Evolutionary conservation across 2,329 filamentous ascomycete species (phyloP).

Genomic region (Stagonosporopsis rhizophila): DNA sequence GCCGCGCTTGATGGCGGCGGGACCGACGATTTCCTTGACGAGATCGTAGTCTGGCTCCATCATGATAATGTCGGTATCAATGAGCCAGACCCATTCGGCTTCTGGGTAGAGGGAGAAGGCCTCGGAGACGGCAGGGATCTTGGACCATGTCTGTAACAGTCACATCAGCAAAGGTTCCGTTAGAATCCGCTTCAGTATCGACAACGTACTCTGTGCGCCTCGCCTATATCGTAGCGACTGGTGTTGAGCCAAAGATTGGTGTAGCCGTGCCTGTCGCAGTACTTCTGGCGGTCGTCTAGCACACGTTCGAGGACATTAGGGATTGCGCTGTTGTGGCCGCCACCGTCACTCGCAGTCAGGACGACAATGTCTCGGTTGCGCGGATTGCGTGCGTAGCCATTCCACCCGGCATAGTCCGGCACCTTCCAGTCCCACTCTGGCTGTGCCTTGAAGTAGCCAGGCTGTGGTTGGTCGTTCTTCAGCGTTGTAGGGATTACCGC

Average conservation of each 20-base stretch:
- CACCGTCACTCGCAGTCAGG: slow-evolving; percentile 52
- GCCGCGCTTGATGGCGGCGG: slow-evolving; percentile 39
- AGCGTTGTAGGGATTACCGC: slow-evolving; percentile 20
- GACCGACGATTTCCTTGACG: slow-evolving; percentile 42
- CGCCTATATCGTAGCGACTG: slow-evolving; percentile 48
- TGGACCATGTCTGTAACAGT: slow-evolving; percentile 45
- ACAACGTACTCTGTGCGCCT: slow-evolving; percentile 43
- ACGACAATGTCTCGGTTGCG: slow-evolving; percentile 47
- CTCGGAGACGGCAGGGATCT: slow-evolving; percentile 51
- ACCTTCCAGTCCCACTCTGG: slow-evolving; percentile 44
- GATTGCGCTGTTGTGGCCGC: slow-evolving; percentile 52
- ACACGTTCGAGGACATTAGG: slow-evolving; percentile 46
- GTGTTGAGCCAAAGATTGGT: slow-evolving; percentile 52
- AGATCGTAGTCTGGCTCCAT: slow-evolving; percentile 49
- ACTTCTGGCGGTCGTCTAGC: slow-evolving; percentile 45
- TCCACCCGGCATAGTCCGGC: slow-evolving; percentile 34
- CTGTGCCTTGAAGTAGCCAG: slow-evolving; percentile 41
- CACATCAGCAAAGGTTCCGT: neutral
- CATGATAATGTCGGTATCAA: slow-evolving; percentile 52
- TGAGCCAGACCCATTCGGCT: slow-evolving; percentile 52
- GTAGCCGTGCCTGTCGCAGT: slow-evolving; percentile 49
- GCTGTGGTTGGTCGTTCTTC: slow-evolving; percentile 37
- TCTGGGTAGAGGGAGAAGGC: slow-evolving; percentile 48
- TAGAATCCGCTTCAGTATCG: neutral
- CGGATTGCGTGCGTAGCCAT: slow-evolving; percentile 41